Conservation (phyloP, 768 basidiomycete species). For the Termitomyces heimii region DNA sequence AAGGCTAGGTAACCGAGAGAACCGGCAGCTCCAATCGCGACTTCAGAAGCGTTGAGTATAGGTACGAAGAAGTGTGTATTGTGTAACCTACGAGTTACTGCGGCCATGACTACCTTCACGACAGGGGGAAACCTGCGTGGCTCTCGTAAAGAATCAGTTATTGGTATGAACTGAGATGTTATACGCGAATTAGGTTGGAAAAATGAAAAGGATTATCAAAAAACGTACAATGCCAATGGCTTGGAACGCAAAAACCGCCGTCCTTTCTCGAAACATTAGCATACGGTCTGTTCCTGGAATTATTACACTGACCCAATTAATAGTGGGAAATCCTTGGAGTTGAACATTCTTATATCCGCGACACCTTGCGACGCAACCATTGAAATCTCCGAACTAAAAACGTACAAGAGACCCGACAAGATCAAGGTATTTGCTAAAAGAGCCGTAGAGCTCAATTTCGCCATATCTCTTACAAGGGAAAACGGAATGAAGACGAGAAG, state of each 20-base stretch:
- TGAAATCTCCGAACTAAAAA: constrained; percentile 75
- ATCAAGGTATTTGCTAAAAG: constrained; percentile 95
- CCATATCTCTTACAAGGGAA: constrained; percentile 87
- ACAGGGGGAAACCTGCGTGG: constrained; percentile 89
- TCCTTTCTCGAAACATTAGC: constrained; percentile 37
- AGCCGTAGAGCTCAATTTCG: constrained; percentile 88
- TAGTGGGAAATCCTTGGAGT: constrained; percentile 82
- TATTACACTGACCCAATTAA: constrained; percentile 70
- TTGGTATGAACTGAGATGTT: constrained; percentile 70
- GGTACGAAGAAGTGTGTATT: not conserved
- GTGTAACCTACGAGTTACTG: constrained; percentile 52
- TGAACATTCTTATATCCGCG: constrained; percentile 82
- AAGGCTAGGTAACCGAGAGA: constrained; percentile 85
- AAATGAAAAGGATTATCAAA: not conserved
- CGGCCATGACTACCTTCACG: constrained; percentile 85
- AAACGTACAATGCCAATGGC: constrained; percentile 84
- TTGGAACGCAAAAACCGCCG: constrained; percentile 97
- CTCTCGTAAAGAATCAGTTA: constrained; percentile 94
- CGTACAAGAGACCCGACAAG: constrained; percentile 78
- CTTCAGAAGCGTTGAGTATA: constrained; percentile 21
- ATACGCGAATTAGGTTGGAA: not conserved
- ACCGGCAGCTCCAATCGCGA: constrained; percentile 85
- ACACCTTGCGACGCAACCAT: constrained; percentile 65
- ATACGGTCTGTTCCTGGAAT: not conserved
- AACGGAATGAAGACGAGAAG: constrained; percentile 84